phyloP scores from a whole-genome alignment of 2,329 filamentous ascomycete genomes.

The Phialocephala subalpina region DNA sequence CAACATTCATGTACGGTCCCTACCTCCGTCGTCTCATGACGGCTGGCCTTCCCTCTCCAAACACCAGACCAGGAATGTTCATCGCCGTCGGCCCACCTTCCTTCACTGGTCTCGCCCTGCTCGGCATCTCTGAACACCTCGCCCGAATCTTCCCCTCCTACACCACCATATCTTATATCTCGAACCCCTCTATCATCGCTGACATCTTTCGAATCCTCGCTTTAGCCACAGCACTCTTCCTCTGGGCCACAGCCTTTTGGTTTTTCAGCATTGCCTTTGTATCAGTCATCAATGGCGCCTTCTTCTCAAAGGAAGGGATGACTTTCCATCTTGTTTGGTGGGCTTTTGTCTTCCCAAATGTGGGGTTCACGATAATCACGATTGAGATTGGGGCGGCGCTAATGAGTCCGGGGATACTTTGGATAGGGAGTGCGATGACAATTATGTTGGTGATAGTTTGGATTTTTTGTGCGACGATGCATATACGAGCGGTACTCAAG shows the following conservation, averaged over 20 bases:
- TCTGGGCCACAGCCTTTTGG: conserved; percentile 71
- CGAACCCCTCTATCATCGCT: conserved; percentile 47
- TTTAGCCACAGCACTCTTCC: conserved; percentile 59
- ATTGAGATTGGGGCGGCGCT: conserved; percentile 61
- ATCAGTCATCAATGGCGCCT: conserved; percentile 48
- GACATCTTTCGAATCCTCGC: conserved; percentile 46
- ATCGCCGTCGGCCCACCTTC: conserved; percentile 79
- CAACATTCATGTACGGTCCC: conserved; percentile 75
- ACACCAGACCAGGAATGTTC: conserved; percentile 75
- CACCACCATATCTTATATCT: conserved; percentile 45
- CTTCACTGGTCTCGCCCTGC: conserved; percentile 74
- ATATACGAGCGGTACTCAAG: conserved; percentile 42
- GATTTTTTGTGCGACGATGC: conserved; percentile 39
- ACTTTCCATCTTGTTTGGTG: conserved; percentile 70
- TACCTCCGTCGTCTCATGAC: conserved; percentile 75
- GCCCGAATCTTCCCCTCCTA: conserved; percentile 40
- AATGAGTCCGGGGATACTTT: conserved; percentile 52
- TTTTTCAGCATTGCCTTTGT: conserved; percentile 57
- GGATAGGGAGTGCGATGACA: conserved; percentile 59
- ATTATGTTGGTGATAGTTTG: conserved; percentile 48
- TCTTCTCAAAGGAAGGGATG: conserved; percentile 52
- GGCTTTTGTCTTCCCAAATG: conserved; percentile 70
- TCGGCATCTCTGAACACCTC: conserved; percentile 70
- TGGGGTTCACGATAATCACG: conserved; percentile 64
- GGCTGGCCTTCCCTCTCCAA: conserved; percentile 64